Conservation (phyloP, 2,329 filamentous ascomycete genomes). For the Berkeleyomyces rouxiae region DNA sequence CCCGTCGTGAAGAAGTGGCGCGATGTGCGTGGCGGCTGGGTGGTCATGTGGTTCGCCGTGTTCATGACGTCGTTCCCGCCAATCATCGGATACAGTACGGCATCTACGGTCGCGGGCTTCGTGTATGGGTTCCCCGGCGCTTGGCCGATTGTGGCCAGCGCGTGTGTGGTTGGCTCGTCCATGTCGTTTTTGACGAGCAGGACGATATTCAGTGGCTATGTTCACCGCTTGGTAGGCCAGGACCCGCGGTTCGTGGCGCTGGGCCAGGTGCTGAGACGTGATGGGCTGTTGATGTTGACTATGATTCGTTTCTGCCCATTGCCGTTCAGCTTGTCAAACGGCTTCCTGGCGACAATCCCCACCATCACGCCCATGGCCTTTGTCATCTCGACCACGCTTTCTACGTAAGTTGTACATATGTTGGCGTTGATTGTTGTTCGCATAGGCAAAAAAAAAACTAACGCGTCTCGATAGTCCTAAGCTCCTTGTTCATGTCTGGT, state of each 20-base stretch:
- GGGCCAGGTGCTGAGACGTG: conserved; percentile 71
- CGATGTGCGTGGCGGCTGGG: conserved; percentile 52
- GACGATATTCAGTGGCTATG: conserved; percentile 61
- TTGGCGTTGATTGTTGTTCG: not conserved
- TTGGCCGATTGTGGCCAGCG: conserved; percentile 69
- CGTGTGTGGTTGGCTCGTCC: conserved; percentile 62
- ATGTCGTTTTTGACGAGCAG: conserved; percentile 67
- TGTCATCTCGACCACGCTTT: conserved; percentile 63
- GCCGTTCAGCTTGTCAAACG: conserved; percentile 86
- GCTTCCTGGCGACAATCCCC: conserved; percentile 83
- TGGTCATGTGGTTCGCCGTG: conserved; percentile 58
- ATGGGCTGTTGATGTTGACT: conserved; percentile 73
- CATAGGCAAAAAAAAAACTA: not conserved
- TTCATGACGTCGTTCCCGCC: conserved; percentile 73
- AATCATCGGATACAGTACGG: conserved; percentile 71
- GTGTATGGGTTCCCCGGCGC: conserved; percentile 43
- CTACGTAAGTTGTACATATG: conserved; percentile 31
- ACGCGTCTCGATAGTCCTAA: conserved; percentile 46
- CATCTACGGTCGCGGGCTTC: conserved; percentile 37
- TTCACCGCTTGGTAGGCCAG: conserved; percentile 60
- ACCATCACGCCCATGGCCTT: conserved; percentile 65
- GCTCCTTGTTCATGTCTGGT: conserved; percentile 79
- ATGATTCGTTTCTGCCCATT: conserved; percentile 88
- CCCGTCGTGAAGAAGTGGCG: conserved; percentile 66
- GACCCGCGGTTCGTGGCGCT: conserved; percentile 83